These are phyloP conservation scores for Mycena latifolia DNA, from an alignment of 768 basidiomycete genomes.

Conservation along the genomic window DNA sequence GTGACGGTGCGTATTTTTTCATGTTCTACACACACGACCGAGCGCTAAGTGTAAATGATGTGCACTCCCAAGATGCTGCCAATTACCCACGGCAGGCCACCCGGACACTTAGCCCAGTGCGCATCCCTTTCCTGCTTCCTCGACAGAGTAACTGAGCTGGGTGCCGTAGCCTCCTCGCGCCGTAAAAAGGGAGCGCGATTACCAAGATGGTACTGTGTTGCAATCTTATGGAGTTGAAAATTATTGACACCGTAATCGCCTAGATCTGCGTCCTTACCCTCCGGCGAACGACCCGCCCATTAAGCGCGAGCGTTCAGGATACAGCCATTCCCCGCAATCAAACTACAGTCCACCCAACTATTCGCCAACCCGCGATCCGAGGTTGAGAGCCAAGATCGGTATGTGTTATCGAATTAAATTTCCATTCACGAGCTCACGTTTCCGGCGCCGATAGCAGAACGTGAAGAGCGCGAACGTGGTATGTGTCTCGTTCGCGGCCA, in stretches of 20 bases:
- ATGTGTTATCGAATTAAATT: not conserved
- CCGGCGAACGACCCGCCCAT: not conserved
- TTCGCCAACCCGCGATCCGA: constrained; percentile 5
- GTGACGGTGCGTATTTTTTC: not conserved
- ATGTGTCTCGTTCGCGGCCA: not conserved
- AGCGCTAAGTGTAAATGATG: not conserved
- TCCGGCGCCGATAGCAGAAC: not conserved
- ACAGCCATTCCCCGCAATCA: too few species aligned
- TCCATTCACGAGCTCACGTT: not conserved
- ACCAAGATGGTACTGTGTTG: not conserved
- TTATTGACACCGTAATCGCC: too few species aligned
- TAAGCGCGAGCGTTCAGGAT: constrained; percentile 9
- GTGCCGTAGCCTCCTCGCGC: not conserved
- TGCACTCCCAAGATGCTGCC: not conserved
- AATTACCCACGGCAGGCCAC: not conserved
- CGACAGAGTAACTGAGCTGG: not conserved
- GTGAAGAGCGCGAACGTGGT: constrained; percentile 1
- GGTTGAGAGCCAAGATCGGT: constrained; percentile 7
- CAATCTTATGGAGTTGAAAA: too few species aligned
- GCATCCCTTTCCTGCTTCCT: not conserved
- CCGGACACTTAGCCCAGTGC: constrained; percentile 8
- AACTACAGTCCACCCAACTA: not conserved
- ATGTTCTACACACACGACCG: not conserved
- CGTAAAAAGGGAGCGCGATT: constrained; percentile 19
- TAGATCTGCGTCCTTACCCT: not conserved